phyloP scores from a whole-genome alignment of 768 basidiomycete genomes.

The Dentipellis sp. region DNA sequence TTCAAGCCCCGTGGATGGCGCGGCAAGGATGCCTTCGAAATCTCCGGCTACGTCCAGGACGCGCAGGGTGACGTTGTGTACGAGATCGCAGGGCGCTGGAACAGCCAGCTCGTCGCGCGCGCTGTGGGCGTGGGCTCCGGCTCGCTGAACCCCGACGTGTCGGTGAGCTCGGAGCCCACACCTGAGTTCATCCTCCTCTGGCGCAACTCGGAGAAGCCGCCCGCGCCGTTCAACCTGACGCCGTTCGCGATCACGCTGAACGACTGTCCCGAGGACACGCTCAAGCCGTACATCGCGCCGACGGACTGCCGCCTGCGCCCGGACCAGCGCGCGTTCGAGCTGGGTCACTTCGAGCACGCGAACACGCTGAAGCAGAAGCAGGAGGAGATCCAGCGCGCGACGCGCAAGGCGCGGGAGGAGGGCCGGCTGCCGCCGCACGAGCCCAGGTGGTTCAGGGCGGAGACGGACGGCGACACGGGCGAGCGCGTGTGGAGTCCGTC shows the following conservation, averaged over 20 bases:
- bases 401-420: slow-evolving; percentile 65
- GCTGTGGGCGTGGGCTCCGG: slow-evolving; percentile 48
- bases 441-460: slow-evolving; percentile 81
- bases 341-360: slow-evolving; percentile 76
- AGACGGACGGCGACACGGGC: slow-evolving; percentile 81
- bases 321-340: slow-evolving; percentile 91
- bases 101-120: slow-evolving; percentile 85
- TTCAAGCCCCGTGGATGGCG: slow-evolving; percentile 97
- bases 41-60: slow-evolving; percentile 77
- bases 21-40: slow-evolving; percentile 86
- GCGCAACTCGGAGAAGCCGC: slow-evolving; percentile 81
- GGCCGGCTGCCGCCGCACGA: slow-evolving; percentile 62
- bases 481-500: slow-evolving; percentile 82
- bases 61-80: slow-evolving; percentile 55
- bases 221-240: slow-evolving; percentile 89
- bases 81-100: slow-evolving; percentile 94
- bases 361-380: slow-evolving; percentile 72
- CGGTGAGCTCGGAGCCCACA: slow-evolving; percentile 38
- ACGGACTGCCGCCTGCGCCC: slow-evolving; percentile 91
- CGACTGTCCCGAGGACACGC: slow-evolving; percentile 63
- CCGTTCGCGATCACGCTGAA: slow-evolving; percentile 92
- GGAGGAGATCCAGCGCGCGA: slow-evolving; percentile 73
- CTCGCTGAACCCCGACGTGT: slow-evolving; percentile 63
- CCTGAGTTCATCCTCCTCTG: slow-evolving; percentile 82
- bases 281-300: slow-evolving; percentile 68